A percentile compares a stretch with the other conserved stretches of the same genome.
Evolutionary conservation across 1,139 yeast genomes (phyloP).

Genomic region (Blastobotrys apis): DNA sequence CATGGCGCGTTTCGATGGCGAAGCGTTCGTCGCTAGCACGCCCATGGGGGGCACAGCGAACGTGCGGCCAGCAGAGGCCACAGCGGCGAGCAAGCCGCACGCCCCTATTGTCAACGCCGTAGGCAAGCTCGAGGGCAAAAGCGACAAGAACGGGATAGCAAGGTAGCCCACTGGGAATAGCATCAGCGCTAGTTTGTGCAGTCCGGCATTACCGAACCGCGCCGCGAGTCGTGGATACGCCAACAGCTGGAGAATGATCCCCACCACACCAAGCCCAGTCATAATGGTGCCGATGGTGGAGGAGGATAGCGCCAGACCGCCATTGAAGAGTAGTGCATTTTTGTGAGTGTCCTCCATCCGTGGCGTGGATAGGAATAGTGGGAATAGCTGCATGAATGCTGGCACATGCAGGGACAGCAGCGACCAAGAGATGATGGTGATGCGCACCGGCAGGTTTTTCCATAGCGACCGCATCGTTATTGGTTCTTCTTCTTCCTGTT

Average conservation of each 20-base stretch:
- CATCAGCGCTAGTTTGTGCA: conserved; percentile 43
- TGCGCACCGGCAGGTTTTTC: conserved; percentile 27
- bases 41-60: conserved; percentile 34
- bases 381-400: conserved; percentile 53
- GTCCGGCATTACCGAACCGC: conserved; percentile 43
- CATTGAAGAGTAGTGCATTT: conserved; percentile 42
- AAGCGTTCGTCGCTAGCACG: conserved; percentile 31
- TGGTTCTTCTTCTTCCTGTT: conserved; percentile 7
- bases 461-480: conserved; percentile 11
- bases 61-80: conserved; percentile 27
- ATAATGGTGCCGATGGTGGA: conserved; percentile 51
- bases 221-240: conserved; percentile 55
- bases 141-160: conserved; percentile 48
- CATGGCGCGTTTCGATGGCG: conserved; percentile 26
- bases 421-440: conserved; percentile 25
- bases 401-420: conserved; percentile 47
- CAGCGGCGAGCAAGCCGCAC: conserved; percentile 19
- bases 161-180: conserved; percentile 49
- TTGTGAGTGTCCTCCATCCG: conserved; percentile 29
- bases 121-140: conserved; percentile 41
- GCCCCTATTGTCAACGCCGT: conserved; percentile 33
- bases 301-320: conserved; percentile 48
- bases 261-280: conserved; percentile 52
- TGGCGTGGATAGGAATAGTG: conserved; percentile 54
- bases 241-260: conserved; percentile 47